phyloP scores from a whole-genome alignment of 352 stramenopile genomes.

The Pelagophyceae sp. region DNA sequence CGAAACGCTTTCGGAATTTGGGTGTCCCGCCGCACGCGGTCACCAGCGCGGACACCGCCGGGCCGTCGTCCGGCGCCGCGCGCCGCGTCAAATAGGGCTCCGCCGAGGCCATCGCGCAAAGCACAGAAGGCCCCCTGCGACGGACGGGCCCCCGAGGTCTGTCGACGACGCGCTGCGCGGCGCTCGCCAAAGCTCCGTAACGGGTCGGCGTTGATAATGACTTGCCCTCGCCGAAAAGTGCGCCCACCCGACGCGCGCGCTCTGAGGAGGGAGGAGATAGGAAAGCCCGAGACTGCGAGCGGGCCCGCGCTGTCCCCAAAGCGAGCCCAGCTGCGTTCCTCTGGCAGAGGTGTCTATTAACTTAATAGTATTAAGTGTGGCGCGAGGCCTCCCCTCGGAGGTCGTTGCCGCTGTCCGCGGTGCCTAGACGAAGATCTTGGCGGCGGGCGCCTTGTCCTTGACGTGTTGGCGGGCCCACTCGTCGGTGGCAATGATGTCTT shows the following conservation, averaged over 20 bases:
- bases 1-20: slow-evolving; percentile 25
- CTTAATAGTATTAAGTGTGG: too few relatives aligned
- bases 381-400: too few relatives aligned
- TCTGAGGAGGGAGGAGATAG: neutral
- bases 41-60: neutral
- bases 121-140: too few relatives aligned
- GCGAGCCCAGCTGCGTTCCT: neutral
- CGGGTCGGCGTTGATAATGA: too few relatives aligned
- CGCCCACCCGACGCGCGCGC: too few relatives aligned
- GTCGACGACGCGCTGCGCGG: too few relatives aligned
- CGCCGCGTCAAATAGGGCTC: neutral
- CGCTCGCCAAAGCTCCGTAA: too few relatives aligned
- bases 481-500: slow-evolving; percentile 66
- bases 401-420: too few relatives aligned
- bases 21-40: slow-evolving; percentile 17
- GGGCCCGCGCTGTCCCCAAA: too few relatives aligned
- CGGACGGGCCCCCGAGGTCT: too few relatives aligned
- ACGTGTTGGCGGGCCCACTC: slow-evolving; percentile 55
- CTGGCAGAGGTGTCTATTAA: too few relatives aligned
- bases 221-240: too few relatives aligned
- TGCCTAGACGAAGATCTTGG: neutral
- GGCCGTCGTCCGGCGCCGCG: neutral
- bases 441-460: neutral
- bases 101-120: neutral
- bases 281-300: neutral